phyloP scores from a whole-genome alignment of 2,329 filamentous ascomycete species.

The Hypoxylon sp. region DNA sequence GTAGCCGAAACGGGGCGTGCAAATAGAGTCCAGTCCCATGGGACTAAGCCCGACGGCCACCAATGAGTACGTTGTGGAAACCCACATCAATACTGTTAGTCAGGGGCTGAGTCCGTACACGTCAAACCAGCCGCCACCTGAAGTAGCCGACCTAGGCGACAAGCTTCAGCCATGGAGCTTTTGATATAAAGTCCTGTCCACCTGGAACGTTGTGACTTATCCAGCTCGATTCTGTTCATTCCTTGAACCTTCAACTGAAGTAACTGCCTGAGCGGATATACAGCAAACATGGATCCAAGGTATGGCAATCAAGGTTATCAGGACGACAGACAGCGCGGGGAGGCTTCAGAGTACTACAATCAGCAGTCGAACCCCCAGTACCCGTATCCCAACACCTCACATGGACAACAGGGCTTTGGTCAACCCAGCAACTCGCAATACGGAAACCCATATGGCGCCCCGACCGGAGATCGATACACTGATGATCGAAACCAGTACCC shows the following conservation, averaged over 20 bases:
- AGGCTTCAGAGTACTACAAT: conserved; percentile 35
- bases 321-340: conserved; percentile 22
- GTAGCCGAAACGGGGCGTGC: conserved; percentile 9
- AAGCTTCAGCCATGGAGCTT: conserved; percentile 1
- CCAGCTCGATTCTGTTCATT: background rate
- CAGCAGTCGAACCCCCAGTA: conserved; percentile 24
- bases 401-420: conserved; percentile 22
- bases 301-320: conserved; percentile 25
- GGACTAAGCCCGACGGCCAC: conserved; percentile 15
- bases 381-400: conserved; percentile 9
- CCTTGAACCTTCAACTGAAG: background rate
- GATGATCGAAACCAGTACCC: conserved; percentile 14
- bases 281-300: conserved; percentile 27
- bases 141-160: conserved; percentile 11
- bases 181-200: conserved; percentile 16
- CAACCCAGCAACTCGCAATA: conserved; percentile 24
- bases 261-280: background rate
- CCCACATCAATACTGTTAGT: conserved; percentile 21
- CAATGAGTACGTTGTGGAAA: conserved; percentile 6
- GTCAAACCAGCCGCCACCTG: conserved; percentile 27
- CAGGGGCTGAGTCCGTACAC: conserved; percentile 28
- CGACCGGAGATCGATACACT: conserved; percentile 18
- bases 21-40: conserved; percentile 16
- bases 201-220: background rate
- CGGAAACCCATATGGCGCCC: conserved; percentile 21